phyloP scores from a whole-genome alignment of 2,329 filamentous ascomycete genomes.

The Davidsoniella neocaledoniae region DNA sequence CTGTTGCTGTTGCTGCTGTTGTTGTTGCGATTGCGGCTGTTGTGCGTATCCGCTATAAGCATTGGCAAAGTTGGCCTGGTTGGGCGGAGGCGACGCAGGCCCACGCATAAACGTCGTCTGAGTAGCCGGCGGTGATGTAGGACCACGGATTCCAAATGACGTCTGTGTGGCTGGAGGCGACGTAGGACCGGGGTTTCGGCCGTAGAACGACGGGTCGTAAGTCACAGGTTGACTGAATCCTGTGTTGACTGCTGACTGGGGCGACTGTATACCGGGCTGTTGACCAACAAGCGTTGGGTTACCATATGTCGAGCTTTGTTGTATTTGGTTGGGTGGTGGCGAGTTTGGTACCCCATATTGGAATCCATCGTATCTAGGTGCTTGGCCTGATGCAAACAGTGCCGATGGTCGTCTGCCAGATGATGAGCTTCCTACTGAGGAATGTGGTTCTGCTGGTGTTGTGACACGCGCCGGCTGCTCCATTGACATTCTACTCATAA shows the following conservation, averaged over 20 bases:
- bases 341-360: constrained; percentile 45
- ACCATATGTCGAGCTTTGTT: constrained; percentile 19
- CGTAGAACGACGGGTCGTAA: constrained; percentile 43
- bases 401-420: constrained; percentile 21
- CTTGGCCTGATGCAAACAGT: constrained; percentile 31
- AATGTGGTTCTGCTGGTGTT: constrained; percentile 19
- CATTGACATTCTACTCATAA: constrained; percentile 95
- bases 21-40: constrained; percentile 22
- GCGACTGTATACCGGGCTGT: constrained; percentile 19
- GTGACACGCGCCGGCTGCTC: constrained; percentile 32
- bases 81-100: constrained; percentile 41
- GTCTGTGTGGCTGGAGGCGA: constrained; percentile 49
- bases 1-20: constrained; percentile 27
- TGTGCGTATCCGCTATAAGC: constrained; percentile 19
- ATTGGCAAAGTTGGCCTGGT: constrained; percentile 35
- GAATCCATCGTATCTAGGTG: constrained; percentile 35
- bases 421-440: constrained; percentile 13
- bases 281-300: constrained; percentile 18
- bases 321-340: constrained; percentile 32
- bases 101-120: constrained; percentile 27
- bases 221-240: constrained; percentile 29
- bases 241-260: constrained; percentile 6
- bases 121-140: constrained; percentile 40
- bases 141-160: constrained; percentile 26
- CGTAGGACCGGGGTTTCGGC: constrained; percentile 38